phyloP scores from a whole-genome alignment of 805 yeast genomes.

The Myxozyma geophila region DNA sequence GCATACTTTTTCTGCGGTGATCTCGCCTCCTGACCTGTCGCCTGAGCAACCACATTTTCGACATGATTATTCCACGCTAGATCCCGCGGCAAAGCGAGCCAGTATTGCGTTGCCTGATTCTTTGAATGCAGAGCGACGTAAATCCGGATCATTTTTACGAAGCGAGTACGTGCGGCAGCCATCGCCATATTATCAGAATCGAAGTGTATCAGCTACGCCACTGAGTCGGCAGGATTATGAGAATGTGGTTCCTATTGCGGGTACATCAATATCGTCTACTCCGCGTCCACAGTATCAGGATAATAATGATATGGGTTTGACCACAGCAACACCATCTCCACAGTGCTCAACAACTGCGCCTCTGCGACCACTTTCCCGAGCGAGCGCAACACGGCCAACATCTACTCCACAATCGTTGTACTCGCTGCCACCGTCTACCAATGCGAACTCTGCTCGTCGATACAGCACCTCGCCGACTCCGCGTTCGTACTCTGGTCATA shows the following conservation, averaged over 20 bases:
- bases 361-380: too few relatives aligned
- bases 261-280: neutral
- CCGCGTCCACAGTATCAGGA: neutral
- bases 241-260: neutral
- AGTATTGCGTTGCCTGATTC: neutral
- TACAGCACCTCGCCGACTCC: too few relatives aligned
- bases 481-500: too few relatives aligned
- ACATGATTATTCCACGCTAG: neutral
- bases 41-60: neutral
- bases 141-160: neutral
- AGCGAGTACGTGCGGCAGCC: neutral
- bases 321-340: too few relatives aligned
- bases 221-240: neutral
- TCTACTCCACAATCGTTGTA: too few relatives aligned
- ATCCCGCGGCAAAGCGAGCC: neutral
- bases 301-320: too few relatives aligned
- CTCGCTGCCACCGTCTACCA: too few relatives aligned
- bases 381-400: too few relatives aligned
- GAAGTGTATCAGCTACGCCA: slow-evolving; percentile 4
- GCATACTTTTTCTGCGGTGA: neutral
- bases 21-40: neutral
- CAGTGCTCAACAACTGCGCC: too few relatives aligned
- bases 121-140: neutral
- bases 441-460: too few relatives aligned
- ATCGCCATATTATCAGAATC: neutral